A percentile compares a stretch with the other conserved stretches of the same genome.
These are phyloP conservation scores for Phytophthora pisi DNA, from an alignment of 352 stramenopile genomes.

Conservation along the genomic window DNA sequence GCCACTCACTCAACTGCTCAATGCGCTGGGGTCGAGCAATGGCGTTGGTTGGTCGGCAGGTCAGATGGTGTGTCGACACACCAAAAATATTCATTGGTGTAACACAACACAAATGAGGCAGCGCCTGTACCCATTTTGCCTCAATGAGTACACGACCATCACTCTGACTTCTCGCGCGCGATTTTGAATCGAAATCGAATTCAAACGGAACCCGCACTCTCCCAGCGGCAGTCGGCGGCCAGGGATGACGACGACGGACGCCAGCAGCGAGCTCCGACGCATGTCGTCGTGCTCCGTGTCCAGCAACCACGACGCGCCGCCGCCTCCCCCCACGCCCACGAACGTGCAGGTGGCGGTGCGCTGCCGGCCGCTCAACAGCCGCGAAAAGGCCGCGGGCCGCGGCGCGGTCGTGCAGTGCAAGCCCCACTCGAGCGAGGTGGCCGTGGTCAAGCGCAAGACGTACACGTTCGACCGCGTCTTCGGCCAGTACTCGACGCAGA, in stretches of 20 bases:
- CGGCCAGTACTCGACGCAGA: conserved; percentile 96
- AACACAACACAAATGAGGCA: not conserved
- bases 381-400: conserved; percentile 81
- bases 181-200: conserved; percentile 14
- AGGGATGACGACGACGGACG: conserved; percentile 22
- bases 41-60: conserved; percentile 31
- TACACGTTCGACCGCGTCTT: conserved; percentile 95
- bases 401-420: conserved; percentile 89
- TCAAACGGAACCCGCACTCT: conserved; percentile 17
- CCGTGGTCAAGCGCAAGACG: conserved; percentile 88
- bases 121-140: too few species aligned
- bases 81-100: not conserved
- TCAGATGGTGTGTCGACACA: conserved; percentile 6
- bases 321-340: conserved; percentile 38
- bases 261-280: conserved; percentile 19
- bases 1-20: conserved; percentile 11
- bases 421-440: conserved; percentile 82
- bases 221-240: too few species aligned
- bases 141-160: conserved; percentile 8
- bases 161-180: conserved; percentile 12
- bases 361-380: conserved; percentile 88
- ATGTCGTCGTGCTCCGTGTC: conserved; percentile 31
- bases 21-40: not conserved
- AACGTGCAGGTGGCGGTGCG: conserved; percentile 92
- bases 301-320: conserved; percentile 11